A percentile compares a stretch with the other conserved stretches of the same genome.
Evolutionary conservation across 1,284 basidiomycete genomes (phyloP).

Genomic region (Rhodotorula sp.): DNA sequence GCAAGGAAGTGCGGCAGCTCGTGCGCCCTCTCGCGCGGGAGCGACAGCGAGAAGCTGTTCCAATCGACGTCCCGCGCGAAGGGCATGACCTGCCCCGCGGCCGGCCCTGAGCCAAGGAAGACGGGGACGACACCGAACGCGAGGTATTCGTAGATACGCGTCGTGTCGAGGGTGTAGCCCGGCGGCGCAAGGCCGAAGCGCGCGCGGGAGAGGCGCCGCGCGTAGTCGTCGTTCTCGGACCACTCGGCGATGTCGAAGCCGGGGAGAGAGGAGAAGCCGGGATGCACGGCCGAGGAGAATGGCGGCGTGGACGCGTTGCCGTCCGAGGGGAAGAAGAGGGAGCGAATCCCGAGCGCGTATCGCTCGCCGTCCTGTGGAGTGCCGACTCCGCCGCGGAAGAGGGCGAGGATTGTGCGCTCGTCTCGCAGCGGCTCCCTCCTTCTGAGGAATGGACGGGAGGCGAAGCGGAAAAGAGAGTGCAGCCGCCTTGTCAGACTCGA

Average conservation of each 20-base stretch:
- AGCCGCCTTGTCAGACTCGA: too few relatives aligned
- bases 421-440: background rate
- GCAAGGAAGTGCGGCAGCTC: slow-evolving; percentile 17
- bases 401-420: slow-evolving; percentile 13
- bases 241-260: slow-evolving; percentile 28
- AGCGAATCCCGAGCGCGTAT: slow-evolving; percentile 33
- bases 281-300: slow-evolving; percentile 11
- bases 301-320: slow-evolving; percentile 11
- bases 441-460: background rate
- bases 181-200: slow-evolving; percentile 35
- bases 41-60: slow-evolving; percentile 16
- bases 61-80: slow-evolving; percentile 34
- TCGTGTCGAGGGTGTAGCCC: slow-evolving; percentile 40
- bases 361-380: slow-evolving; percentile 17
- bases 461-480: background rate
- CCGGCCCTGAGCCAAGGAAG: slow-evolving; percentile 31
- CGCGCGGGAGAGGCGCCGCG: slow-evolving; percentile 13
- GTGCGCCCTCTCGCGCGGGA: slow-evolving; percentile 32
- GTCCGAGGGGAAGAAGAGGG: slow-evolving; percentile 34
- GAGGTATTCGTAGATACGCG: slow-evolving; percentile 38
- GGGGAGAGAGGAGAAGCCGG: slow-evolving; percentile 33
- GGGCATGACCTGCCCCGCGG: slow-evolving; percentile 34
- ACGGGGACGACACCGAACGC: slow-evolving; percentile 41
- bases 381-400: slow-evolving; percentile 39
- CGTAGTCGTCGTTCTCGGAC: slow-evolving; percentile 35